Evolutionary conservation across 768 basidiomycete genomes (phyloP).

Genomic region (Gymnopilus junonius): DNA sequence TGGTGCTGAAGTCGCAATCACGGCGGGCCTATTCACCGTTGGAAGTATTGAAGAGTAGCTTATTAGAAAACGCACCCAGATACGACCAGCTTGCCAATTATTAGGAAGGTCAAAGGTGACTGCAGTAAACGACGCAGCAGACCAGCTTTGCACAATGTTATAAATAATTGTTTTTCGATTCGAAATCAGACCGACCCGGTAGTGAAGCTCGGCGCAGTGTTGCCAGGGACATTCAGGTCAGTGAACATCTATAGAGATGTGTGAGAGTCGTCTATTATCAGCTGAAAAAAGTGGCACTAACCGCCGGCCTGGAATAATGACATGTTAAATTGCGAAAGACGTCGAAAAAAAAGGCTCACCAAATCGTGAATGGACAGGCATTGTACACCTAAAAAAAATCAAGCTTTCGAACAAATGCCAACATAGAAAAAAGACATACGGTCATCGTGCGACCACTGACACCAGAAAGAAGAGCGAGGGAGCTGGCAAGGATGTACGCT

Average conservation of each 20-base stretch:
- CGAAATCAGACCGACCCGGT: constrained; percentile 42
- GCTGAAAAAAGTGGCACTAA: constrained; percentile 12
- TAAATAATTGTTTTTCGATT: background rate
- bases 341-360: constrained; percentile 40
- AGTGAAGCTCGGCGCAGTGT: constrained; percentile 38
- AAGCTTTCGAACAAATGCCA: background rate
- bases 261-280: background rate
- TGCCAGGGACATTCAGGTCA: constrained; percentile 51
- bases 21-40: constrained; percentile 59
- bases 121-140: constrained; percentile 37
- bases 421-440: background rate
- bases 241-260: constrained; percentile 54
- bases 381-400: constrained; percentile 48
- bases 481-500: constrained; percentile 3
- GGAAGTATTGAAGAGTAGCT: background rate
- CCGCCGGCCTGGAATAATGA: constrained; percentile 39
- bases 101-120: constrained; percentile 59
- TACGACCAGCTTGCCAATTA: constrained; percentile 67
- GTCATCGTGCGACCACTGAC: constrained; percentile 14
- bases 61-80: constrained; percentile 37
- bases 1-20: constrained; percentile 59
- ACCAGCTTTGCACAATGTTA: constrained; percentile 37
- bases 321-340: background rate
- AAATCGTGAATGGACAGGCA: constrained; percentile 67
- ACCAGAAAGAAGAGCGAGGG: constrained; percentile 10